Evolutionary conservation across 257 asterid species (phyloP).

Genomic region (Solanum chiquidenum): DNA sequence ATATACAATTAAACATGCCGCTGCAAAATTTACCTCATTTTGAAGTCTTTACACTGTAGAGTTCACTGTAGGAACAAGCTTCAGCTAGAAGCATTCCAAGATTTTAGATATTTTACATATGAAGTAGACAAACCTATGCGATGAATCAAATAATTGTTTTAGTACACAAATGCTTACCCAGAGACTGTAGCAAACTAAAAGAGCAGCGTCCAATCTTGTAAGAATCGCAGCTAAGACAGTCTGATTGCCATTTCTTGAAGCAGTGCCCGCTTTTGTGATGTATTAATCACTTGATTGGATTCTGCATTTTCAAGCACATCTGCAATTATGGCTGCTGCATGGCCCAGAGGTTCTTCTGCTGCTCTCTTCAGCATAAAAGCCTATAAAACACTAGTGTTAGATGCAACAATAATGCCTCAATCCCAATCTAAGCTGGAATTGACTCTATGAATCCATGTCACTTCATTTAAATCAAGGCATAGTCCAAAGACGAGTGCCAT

Average conservation of each 20-base stretch:
- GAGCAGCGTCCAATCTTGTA: not conserved
- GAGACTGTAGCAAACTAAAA: not conserved
- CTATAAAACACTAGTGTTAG: constrained; percentile 16
- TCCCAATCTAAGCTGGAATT: not conserved
- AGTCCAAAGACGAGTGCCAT: not conserved
- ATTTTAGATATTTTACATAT: not conserved
- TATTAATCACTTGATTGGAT: constrained; percentile 58
- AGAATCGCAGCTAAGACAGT: constrained; percentile 36
- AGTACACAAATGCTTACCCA: not conserved
- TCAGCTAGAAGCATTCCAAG: not conserved
- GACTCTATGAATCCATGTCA: not conserved
- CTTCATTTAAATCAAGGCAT: not conserved
- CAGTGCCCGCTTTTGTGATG: constrained; percentile 79
- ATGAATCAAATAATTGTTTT: not conserved
- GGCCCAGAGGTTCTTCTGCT: constrained; percentile 96
- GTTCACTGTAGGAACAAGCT: not conserved
- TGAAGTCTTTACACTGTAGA: not conserved
- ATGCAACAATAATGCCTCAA: not conserved
- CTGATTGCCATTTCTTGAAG: constrained; percentile 95
- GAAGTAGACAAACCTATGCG: not conserved
- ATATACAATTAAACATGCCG: not conserved
- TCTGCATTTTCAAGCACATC: constrained; percentile 92
- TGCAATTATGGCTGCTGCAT: constrained; percentile 85
- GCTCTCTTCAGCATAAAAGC: constrained; percentile 98
- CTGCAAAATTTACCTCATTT: not conserved